A percentile compares a stretch with the other conserved stretches of the same genome.
Evolutionary conservation across 1,284 basidiomycete species (phyloP).

Genomic region (Cryptococcus sp.): DNA sequence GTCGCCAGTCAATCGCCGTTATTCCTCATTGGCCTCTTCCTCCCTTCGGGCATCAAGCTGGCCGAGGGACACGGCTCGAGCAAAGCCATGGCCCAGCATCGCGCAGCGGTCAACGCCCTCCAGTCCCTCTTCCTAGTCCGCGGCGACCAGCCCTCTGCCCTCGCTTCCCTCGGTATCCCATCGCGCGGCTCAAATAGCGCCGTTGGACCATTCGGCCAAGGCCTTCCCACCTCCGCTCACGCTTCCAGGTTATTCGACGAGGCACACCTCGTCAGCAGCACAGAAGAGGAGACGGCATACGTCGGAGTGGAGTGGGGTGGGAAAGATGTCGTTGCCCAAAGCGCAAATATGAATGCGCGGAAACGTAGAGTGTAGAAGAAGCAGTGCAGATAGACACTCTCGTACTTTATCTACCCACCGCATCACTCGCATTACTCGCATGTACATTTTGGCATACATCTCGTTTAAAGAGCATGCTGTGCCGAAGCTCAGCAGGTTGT

Average conservation of each 20-base stretch:
- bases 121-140: slow-evolving; percentile 46
- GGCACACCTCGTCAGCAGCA: slow-evolving; percentile 7
- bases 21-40: slow-evolving; percentile 90
- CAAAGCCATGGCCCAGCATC: slow-evolving; percentile 91
- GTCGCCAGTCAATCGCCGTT: slow-evolving; percentile 83
- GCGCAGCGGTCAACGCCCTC: slow-evolving; percentile 61
- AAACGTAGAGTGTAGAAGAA: too few species aligned
- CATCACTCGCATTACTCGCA: too few species aligned
- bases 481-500: too few species aligned
- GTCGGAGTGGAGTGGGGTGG: slow-evolving; percentile 17
- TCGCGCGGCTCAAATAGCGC: not conserved
- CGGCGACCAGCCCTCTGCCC: slow-evolving; percentile 18
- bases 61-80: slow-evolving; percentile 95
- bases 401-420: too few species aligned
- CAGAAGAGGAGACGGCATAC: slow-evolving; percentile 7
- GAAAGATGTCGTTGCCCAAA: slow-evolving; percentile 18
- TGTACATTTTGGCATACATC: too few species aligned
- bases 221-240: slow-evolving; percentile 19
- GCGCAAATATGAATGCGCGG: slow-evolving; percentile 1
- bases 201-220: slow-evolving; percentile 14
- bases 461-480: too few species aligned
- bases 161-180: not conserved
- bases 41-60: slow-evolving; percentile 77
- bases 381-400: too few species aligned
- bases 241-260: slow-evolving; percentile 6